phyloP scores from a whole-genome alignment of 257 asterid species.

The Cinchona pubescens region DNA sequence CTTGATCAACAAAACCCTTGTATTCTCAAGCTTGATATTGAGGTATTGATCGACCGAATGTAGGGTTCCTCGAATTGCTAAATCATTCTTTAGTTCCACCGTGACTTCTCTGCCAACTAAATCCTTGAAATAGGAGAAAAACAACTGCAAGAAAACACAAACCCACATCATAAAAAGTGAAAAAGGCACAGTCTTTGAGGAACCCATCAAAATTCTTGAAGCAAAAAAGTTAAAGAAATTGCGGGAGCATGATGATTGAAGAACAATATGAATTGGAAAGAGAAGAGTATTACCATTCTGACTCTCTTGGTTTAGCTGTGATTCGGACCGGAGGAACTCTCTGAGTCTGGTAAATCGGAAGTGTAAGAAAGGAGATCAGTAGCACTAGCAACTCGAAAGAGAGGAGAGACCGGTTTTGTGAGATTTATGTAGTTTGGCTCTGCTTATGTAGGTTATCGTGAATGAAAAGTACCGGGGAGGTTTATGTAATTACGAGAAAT shows the following conservation, averaged over 20 bases:
- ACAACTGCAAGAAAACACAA: constrained; percentile 58
- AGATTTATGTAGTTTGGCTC: too few relatives aligned
- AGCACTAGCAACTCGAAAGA: neutral
- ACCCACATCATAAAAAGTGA: neutral
- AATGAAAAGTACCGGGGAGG: neutral
- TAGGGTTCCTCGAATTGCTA: constrained; percentile 86
- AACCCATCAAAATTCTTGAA: neutral
- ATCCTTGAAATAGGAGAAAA: constrained; percentile 97
- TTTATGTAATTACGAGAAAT: too few relatives aligned
- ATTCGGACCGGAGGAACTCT: neutral
- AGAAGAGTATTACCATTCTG: constrained; percentile 12
- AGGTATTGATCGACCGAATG: constrained; percentile 98
- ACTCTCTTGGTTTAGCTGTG: neutral
- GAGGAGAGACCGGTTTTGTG: neutral
- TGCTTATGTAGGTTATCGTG: neutral
- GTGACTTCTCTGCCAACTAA: constrained; percentile 97
- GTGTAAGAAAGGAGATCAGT: neutral
- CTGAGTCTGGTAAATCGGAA: neutral
- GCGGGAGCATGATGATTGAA: neutral
- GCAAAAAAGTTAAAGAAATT: neutral
- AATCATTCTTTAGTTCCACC: constrained; percentile 93
- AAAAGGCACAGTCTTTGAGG: neutral
- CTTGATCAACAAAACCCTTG: constrained; percentile 93
- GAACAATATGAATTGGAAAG: neutral
- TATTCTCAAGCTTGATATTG: constrained; percentile 89